Evolutionary conservation across 352 stramenopile genomes (phyloP).

Genomic region (Pythium vanterpoolii): DNA sequence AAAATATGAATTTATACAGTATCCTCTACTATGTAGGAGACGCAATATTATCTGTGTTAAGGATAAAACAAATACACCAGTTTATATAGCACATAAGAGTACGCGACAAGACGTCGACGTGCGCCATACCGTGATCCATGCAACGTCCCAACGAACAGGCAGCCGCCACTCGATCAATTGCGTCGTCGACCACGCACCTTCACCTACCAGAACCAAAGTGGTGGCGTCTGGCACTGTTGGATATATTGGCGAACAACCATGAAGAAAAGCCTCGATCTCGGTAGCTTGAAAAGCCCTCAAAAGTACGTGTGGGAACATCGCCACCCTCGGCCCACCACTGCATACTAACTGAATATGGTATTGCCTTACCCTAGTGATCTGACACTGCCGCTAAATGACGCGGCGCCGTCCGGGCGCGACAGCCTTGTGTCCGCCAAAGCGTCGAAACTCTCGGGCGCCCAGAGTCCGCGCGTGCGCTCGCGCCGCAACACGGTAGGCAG

Average conservation of each 20-base stretch:
- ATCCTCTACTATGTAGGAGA: neutral
- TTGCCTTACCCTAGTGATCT: conserved; percentile 26
- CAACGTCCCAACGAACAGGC: neutral
- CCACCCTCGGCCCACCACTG: no score
- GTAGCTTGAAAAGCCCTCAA: neutral
- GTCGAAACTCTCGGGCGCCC: conserved; percentile 4
- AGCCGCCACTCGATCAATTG: conserved; percentile 17
- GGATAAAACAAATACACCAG: neutral
- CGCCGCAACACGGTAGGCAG: conserved; percentile 50
- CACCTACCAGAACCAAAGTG: neutral
- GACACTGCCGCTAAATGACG: conserved; percentile 30
- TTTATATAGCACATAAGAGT: neutral
- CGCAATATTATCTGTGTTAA: neutral
- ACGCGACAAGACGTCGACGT: neutral
- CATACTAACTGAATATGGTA: no score
- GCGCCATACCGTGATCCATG: neutral
- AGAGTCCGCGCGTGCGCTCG: conserved; percentile 32
- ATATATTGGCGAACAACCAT: neutral
- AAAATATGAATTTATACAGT: neutral
- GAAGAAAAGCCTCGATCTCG: neutral
- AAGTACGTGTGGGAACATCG: no score
- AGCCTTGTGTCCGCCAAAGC: conserved; percentile 5
- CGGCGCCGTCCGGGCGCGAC: conserved; percentile 3
- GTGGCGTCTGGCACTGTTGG: neutral
- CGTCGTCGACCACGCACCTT: neutral